These are phyloP conservation scores for Erigeron canadensis DNA, from an alignment of 129 eudicot genomes.

Conservation along the genomic window DNA sequence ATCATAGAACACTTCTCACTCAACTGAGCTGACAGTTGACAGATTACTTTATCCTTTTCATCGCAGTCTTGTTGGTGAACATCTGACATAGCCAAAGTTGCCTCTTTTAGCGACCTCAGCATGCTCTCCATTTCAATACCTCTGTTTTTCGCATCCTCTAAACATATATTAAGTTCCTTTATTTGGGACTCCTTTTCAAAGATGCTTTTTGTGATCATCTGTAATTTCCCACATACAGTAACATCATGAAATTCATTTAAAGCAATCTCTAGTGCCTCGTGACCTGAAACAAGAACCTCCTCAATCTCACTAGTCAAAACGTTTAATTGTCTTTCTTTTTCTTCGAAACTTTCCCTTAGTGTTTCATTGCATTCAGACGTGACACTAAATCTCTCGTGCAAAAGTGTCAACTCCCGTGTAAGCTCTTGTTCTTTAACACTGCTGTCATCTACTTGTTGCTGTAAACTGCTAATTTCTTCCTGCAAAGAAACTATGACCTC, in stretches of 20 bases:
- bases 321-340: slow-evolving; percentile 51
- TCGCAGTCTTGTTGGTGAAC: slow-evolving; percentile 72
- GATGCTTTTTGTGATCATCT: slow-evolving; percentile 51
- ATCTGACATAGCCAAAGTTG: slow-evolving; percentile 80
- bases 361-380: slow-evolving; percentile 43
- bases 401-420: slow-evolving; percentile 31
- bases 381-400: slow-evolving; percentile 40
- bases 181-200: slow-evolving; percentile 67
- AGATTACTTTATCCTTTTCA: slow-evolving; percentile 63
- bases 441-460: slow-evolving; percentile 58
- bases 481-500: slow-evolving; percentile 94
- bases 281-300: slow-evolving; percentile 57
- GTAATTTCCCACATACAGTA: slow-evolving; percentile 58
- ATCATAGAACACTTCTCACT: slow-evolving; percentile 36
- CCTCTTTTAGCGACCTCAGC: slow-evolving; percentile 89
- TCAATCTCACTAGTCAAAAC: slow-evolving; percentile 59
- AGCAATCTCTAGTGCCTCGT: slow-evolving; percentile 62
- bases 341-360: slow-evolving; percentile 40
- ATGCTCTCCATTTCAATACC: slow-evolving; percentile 73
- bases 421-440: slow-evolving; percentile 52
- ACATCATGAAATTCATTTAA: slow-evolving; percentile 49
- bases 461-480: slow-evolving; percentile 75
- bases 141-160: slow-evolving; percentile 60
- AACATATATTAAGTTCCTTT: slow-evolving; percentile 59
- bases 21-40: slow-evolving; percentile 45